Conservation (phyloP, 2,329 filamentous ascomycete genomes). For the Colletotrichum tamarilloi region DNA sequence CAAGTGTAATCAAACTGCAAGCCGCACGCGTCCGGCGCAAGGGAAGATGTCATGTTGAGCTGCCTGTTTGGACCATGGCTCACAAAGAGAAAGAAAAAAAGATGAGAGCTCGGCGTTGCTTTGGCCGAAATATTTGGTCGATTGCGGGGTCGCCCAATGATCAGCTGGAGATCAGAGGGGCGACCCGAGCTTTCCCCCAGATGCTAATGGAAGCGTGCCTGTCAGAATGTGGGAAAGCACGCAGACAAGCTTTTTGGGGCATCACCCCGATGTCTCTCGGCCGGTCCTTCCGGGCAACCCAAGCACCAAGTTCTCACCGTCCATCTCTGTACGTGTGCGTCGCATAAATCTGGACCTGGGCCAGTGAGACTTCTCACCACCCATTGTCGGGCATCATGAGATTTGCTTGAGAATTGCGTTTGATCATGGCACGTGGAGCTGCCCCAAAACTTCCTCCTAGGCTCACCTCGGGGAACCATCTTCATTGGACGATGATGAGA, state of each 20-base stretch:
- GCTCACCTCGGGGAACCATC: not conserved
- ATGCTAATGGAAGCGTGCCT: constrained; percentile 16
- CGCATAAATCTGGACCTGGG: too few species aligned
- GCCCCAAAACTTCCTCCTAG: not conserved
- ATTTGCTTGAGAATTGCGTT: not conserved
- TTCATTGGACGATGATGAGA: not conserved
- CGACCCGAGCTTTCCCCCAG: not conserved
- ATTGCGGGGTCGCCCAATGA: not conserved
- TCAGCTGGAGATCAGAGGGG: constrained; percentile 30
- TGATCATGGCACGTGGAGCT: not conserved
- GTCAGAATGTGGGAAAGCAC: constrained; percentile 3
- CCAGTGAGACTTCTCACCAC: not conserved
- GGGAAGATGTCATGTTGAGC: not conserved
- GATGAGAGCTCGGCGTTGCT: constrained; percentile 17
- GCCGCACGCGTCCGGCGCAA: not conserved
- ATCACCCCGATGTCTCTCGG: not conserved
- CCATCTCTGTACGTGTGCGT: too few species aligned
- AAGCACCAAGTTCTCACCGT: not conserved
- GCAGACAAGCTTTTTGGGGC: not conserved
- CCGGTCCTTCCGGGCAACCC: not conserved
- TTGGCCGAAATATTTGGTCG: constrained; percentile 20
- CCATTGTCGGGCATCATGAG: not conserved
- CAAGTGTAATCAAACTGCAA: not conserved
- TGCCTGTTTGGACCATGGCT: not conserved
- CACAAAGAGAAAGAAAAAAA: not conserved